Conservation (phyloP, 2,329 filamentous ascomycete genomes). For the Pseudovirgaria hyperparasitica region DNA sequence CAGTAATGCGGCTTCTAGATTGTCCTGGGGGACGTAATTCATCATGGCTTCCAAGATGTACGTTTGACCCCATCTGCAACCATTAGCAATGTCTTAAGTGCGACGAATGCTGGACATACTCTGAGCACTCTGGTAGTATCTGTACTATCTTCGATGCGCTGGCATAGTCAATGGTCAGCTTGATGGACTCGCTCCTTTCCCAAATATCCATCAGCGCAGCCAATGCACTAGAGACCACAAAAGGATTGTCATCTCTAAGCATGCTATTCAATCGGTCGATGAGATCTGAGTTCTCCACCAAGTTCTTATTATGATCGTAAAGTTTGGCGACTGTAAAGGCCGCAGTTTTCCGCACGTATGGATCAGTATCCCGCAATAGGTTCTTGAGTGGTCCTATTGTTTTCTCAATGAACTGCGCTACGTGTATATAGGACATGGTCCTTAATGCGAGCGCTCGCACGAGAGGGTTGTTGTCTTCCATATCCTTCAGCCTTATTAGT, state of each 20-base stretch:
- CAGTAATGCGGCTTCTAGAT: slow-evolving; percentile 72
- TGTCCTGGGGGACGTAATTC: slow-evolving; percentile 92
- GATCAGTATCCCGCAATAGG: slow-evolving; percentile 74
- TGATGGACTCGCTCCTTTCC: slow-evolving; percentile 95
- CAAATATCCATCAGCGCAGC: slow-evolving; percentile 93
- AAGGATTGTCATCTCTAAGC: slow-evolving; percentile 90
- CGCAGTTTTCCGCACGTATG: slow-evolving; percentile 94
- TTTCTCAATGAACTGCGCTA: slow-evolving; percentile 87
- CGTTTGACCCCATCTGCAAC: slow-evolving; percentile 81
- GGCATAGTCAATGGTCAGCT: slow-evolving; percentile 92
- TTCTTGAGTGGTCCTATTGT: slow-evolving; percentile 74
- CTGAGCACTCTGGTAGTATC: slow-evolving; percentile 90
- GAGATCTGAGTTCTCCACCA: slow-evolving; percentile 82
- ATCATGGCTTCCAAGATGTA: slow-evolving; percentile 97
- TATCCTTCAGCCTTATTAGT: slow-evolving; percentile 47
- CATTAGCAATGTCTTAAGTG: slow-evolving; percentile 9
- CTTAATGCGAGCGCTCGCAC: slow-evolving; percentile 84
- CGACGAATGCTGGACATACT: slow-evolving; percentile 46
- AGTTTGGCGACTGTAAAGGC: slow-evolving; percentile 94
- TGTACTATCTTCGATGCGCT: slow-evolving; percentile 98
- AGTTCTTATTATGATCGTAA: slow-evolving; percentile 85
- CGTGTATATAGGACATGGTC: slow-evolving; percentile 96
- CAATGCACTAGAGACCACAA: slow-evolving; percentile 87
- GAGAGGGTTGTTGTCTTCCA: slow-evolving; percentile 84
- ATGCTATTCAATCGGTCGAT: slow-evolving; percentile 86